Base-by-base conservation (phyloP, 1,284 basidiomycete species). In the Dichomitus squalens region DNA sequence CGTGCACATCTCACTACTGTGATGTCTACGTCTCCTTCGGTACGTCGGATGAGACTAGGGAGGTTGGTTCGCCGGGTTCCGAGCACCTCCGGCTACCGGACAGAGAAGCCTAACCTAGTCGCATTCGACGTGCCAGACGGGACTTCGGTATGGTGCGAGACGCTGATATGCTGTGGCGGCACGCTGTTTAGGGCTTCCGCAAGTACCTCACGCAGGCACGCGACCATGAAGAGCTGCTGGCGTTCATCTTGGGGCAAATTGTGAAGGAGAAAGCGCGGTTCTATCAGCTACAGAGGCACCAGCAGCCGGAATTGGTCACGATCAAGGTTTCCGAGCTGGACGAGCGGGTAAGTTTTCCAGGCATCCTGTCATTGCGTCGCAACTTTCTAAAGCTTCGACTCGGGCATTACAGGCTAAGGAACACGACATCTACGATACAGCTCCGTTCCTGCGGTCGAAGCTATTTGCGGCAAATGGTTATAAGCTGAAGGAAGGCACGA, bases 171-270 rank as follows among this genome's bases (percentile, higher is more conserved):
- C 14, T 46, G 44, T 46, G 20, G 34, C 47, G 52, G 53, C 20
- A 18, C 36, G 38, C 25, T 23, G n/a, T 60, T 57, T 49, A 95
- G 92, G 88, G 93, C 55, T 96, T 98, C 89, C 86, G 96, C 61
- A 98, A 98, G 76, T 99, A 99, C 72, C 83, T 99, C 43, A 94
- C 95, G 49, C 92, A 96, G 69, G 90, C 95, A 12, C 87, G 88
- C 57, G 97, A 99, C 71, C 90, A 96, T 73, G 95, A 99, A 74
- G 97, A 99, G 73, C 76, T 99, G 55, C 82, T 99, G 33, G 84
- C 94, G 2, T 99, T 98, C 85, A 77, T 99, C 61, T 87, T 99
- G 21, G 96, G 97, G 38, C 90, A 95, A 60, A 80, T 98, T 53
- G 83, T 99, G 75, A 99, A 99, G 76, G 96, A 98, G 70, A 94